Base-by-base conservation (phyloP, 148 eudicot genomes). In the Chenopodium berlandieri region DNA sequence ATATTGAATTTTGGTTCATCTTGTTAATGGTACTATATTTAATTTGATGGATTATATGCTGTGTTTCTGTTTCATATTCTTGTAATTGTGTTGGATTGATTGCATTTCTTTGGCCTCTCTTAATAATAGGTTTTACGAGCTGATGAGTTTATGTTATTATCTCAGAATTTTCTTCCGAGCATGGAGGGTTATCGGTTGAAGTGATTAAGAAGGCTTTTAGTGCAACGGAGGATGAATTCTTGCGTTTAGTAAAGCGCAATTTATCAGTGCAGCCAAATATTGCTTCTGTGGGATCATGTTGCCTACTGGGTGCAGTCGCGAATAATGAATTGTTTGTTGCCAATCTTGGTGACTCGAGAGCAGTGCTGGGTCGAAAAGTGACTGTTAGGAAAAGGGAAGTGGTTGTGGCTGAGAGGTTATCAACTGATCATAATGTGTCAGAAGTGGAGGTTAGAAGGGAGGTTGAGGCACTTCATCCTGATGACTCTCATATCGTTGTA, bases 301-400 rank as follows among this genome's bases (percentile, higher is more conserved):
- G 94, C 56, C 79, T 91, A 16, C 86, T 90, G 77, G 94, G 94
- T 66, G 89, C 88, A 60, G 89, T 91, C 52, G 84, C 86, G n/a
- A 78, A 90, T 16, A 86, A 88, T 70, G 87, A 82, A 65, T 62
- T 91, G 19, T 89, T 83, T 86, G 84, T 91, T 23, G 94, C 94
- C 32, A 91, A 91, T 81, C 88, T 90, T 9, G 94, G 94, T 44
- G 92, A 91, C 82, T 91, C 92, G 60, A 87, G 94, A 79, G 94
- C 90, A 9, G 92, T 91, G 10, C 79, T 89, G 77, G 94, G 94
- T 4, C 71, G 81, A 73, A 82, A 40, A 75, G 81, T 75, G 74
- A 76, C 83, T 12, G 87, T 79, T 31, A 81, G 77, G 74, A 67
- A 52, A 10, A 81, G 82, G 37, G 81, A 75, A 7, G 60, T 17